Conservation (phyloP, 208 protist species). For the Angomonas ambiguus region DNA sequence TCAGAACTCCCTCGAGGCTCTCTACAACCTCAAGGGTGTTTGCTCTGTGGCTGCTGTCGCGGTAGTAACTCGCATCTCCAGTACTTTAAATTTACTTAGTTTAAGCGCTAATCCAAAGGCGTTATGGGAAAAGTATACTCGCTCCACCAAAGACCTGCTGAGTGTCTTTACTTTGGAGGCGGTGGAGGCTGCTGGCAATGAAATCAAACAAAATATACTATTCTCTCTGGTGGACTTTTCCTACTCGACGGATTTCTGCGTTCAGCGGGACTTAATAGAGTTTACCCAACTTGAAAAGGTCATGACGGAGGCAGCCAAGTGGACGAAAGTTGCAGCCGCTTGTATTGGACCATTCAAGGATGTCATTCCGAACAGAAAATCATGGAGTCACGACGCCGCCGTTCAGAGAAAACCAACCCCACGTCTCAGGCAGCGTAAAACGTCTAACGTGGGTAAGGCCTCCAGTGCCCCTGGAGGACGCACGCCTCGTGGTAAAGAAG, state of each 20-base stretch:
- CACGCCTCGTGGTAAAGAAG: not conserved
- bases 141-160: conserved; percentile 17
- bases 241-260: conserved; percentile 40
- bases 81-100: conserved; percentile 31
- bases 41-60: conserved; percentile 36
- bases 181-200: not conserved
- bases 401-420: conserved; percentile 36
- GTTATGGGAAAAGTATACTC: conserved; percentile 39
- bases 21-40: conserved; percentile 30
- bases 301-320: conserved; percentile 27
- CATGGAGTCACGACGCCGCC: conserved; percentile 28
- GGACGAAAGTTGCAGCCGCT: conserved; percentile 24
- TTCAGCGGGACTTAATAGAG: conserved; percentile 22
- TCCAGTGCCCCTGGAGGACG: not conserved
- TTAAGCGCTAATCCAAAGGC: conserved; percentile 32
- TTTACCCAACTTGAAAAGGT: conserved; percentile 18
- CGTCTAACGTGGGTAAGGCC: not conserved
- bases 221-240: conserved; percentile 48
- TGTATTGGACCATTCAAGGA: conserved; percentile 23
- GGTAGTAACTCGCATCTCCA: conserved; percentile 30
- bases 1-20: not conserved
- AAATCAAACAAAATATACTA: conserved; percentile 25
- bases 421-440: conserved; percentile 18
- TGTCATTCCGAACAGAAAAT: conserved; percentile 4
- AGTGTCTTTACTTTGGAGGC: conserved; percentile 1